Percentiles rank a stretch among this genome's conserved stretches.
Evolutionary conservation across 2,329 filamentous ascomycete genomes (phyloP).

Genomic region (Chrysosporium keratinophilum): DNA sequence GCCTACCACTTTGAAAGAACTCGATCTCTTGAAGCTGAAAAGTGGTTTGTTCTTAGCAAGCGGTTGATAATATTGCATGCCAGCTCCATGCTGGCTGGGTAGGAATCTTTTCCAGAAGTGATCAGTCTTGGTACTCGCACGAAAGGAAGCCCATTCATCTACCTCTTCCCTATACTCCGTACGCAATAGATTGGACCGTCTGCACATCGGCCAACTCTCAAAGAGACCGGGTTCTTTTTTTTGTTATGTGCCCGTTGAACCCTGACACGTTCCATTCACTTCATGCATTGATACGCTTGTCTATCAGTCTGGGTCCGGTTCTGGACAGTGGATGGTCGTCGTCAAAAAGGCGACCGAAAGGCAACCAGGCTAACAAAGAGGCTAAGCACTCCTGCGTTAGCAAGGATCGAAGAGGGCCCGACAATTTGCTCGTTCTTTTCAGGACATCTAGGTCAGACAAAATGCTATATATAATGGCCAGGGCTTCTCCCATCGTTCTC

Average conservation of each 20-base stretch:
- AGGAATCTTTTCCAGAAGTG: background rate
- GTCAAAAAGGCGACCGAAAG: slow-evolving; percentile 8
- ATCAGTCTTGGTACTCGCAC: background rate
- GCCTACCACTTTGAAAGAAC: background rate
- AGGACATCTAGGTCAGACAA: background rate
- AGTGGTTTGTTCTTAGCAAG: background rate
- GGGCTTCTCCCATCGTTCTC: background rate
- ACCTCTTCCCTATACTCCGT: too few species aligned
- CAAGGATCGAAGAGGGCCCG: slow-evolving; percentile 3
- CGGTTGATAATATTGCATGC: background rate
- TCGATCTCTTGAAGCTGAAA: background rate
- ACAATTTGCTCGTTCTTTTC: background rate
- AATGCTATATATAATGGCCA: background rate
- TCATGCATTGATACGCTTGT: background rate
- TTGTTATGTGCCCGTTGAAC: background rate
- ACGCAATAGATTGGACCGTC: too few species aligned
- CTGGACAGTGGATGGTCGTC: background rate
- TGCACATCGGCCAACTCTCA: background rate
- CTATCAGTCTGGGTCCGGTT: background rate
- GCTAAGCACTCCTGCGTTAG: background rate
- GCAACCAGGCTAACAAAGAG: slow-evolving; percentile 1
- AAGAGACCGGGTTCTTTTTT: background rate
- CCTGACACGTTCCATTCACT: background rate
- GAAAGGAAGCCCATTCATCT: background rate
- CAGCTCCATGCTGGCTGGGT: background rate